Base-by-base conservation (phyloP, 2,329 filamentous ascomycete genomes). In the Basipetospora chlamydospora region DNA sequence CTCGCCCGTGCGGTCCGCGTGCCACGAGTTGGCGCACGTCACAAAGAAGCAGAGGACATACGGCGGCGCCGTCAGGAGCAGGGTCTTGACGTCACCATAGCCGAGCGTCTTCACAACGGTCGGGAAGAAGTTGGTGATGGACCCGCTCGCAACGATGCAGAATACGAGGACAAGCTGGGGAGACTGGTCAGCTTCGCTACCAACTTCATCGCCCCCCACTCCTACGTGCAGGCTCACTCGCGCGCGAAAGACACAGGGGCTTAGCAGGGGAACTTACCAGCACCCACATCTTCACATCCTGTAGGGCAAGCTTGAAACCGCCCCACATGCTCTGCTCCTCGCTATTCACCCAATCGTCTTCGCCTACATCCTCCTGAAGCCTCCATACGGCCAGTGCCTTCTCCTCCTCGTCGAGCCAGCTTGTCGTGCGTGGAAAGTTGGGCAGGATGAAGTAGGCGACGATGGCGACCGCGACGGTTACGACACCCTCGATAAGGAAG, bases 1-100 rank as follows among this genome's bases (percentile, higher is more conserved):
- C 54, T 85, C 80, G 15, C 77, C 76, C 0, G 75, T 80, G 28
- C 64, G 67, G 52, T 84, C 80, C 12, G 80, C 77, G 51, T 83
- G 77, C 64, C 72, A 76, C 4, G 79, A 73, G 44, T 81, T 82
- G 29, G 64, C 39, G 44, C 76, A 73, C 2, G 75, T 71, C 0
- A 69, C 72, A 29, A 80, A 64, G 22, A 74, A 65, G 33, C 64
- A 66, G 10, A 79, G 60, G 3, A 77, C 67, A 49, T 79, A 81
- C 1, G 76, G 76, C 0, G 78, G 78, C 0, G 67, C 70, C 0
- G 74, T 78, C 37, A 81, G 59, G 11, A 80, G 64, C 4, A 80
- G 64, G 0, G 77, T 73, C 18, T 63, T 55, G 33, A 77, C 71
- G 12, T 64, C 59, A 39, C 56, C 63, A 51, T 77, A 80, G n/a